phyloP scores from a whole-genome alignment of 2,329 filamentous ascomycete genomes.

The Nothopassalora personata region DNA sequence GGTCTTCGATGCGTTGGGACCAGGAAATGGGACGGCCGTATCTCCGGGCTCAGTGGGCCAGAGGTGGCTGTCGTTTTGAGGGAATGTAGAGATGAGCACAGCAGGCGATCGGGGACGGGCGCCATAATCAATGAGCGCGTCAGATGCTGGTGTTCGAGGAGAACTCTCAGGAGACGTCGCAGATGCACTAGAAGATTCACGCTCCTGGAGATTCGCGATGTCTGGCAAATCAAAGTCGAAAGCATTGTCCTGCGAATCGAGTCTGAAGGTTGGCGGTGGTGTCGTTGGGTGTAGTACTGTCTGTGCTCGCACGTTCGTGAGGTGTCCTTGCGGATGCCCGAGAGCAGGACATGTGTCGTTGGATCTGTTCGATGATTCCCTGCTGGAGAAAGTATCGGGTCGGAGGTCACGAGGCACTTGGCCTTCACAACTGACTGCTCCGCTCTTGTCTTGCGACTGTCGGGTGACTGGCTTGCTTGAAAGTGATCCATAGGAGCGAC shows the following conservation, averaged over 20 bases:
- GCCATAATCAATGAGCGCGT: background rate
- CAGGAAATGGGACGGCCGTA: background rate
- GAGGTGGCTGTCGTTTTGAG: background rate
- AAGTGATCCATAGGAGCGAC: constrained; percentile 1
- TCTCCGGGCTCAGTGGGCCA: background rate
- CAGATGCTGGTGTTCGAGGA: constrained; percentile 4
- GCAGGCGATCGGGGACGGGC: background rate
- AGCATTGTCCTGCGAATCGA: background rate
- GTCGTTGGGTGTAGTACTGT: background rate
- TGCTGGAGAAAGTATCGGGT: background rate
- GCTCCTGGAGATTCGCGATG: background rate
- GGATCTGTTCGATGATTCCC: background rate
- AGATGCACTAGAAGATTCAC: constrained; percentile 4
- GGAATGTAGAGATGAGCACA: background rate
- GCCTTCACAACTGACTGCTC: background rate
- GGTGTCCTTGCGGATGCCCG: background rate
- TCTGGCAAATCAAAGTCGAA: constrained; percentile 1
- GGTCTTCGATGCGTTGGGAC: background rate
- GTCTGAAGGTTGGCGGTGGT: background rate
- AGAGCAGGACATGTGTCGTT: background rate
- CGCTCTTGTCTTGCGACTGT: constrained; percentile 3
- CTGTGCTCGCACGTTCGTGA: background rate
- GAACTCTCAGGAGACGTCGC: constrained; percentile 4
- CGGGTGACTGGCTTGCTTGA: constrained; percentile 1
- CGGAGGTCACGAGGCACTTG: background rate